These are phyloP conservation scores for Fusarium bulbicola DNA, from an alignment of 2,329 filamentous ascomycete genomes.

Conservation along the genomic window DNA sequence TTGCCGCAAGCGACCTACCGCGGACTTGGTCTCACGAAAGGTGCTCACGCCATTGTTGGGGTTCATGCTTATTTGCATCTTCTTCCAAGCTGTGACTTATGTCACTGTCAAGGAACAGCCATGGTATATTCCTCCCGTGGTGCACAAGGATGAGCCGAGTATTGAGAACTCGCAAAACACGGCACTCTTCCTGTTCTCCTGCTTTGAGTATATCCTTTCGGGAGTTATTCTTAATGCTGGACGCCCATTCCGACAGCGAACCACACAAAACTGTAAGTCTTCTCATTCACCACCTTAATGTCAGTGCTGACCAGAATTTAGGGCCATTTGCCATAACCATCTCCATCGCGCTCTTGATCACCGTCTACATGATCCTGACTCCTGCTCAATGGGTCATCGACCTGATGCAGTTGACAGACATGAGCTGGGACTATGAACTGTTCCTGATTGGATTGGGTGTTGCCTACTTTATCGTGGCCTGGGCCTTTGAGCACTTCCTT, in stretches of 20 bases:
- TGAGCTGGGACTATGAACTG: constrained; percentile 76
- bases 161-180: constrained; percentile 95
- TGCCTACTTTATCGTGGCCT: constrained; percentile 74
- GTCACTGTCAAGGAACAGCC: constrained; percentile 78
- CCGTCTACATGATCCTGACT: constrained; percentile 81
- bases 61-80: constrained; percentile 83
- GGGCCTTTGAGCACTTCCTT: constrained; percentile 74
- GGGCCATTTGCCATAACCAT: constrained; percentile 88
- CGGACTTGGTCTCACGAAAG: constrained; percentile 90
- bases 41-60: constrained; percentile 89
- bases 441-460: constrained; percentile 77
- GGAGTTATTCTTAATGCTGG: constrained; percentile 93
- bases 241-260: constrained; percentile 84
- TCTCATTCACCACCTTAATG: rapidly evolving
- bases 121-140: constrained; percentile 85
- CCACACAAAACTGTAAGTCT: constrained; percentile 77
- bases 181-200: constrained; percentile 86
- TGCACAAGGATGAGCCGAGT: constrained; percentile 82
- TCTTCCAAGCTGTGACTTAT: constrained; percentile 79
- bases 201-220: constrained; percentile 93
- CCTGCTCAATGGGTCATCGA: constrained; percentile 74
- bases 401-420: constrained; percentile 86
- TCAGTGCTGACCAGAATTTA: constrained; percentile 46
- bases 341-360: constrained; percentile 70
- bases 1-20: constrained; percentile 86